A percentile compares a stretch with the other conserved stretches of the same genome.
Conservation (phyloP, 371 early-diverging fungal genomes). For the Nematocida major region DNA sequence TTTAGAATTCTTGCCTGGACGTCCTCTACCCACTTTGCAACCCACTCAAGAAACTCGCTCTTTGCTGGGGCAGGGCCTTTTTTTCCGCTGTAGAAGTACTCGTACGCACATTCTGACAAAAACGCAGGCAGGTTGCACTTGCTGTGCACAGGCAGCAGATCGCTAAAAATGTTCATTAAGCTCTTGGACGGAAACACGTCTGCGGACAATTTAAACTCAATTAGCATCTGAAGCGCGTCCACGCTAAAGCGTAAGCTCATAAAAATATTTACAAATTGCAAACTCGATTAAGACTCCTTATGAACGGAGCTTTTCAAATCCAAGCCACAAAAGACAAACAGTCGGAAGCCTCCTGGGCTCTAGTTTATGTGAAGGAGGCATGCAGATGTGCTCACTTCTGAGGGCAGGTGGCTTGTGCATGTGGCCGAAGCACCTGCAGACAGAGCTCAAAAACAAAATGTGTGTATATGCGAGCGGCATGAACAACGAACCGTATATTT, state of each 20-base stretch:
- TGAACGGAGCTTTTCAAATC: no score
- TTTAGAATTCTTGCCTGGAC: background rate
- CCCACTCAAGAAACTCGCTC: constrained; percentile 14
- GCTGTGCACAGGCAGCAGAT: constrained; percentile 8
- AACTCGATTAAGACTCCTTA: no score
- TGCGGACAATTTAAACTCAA: constrained; percentile 22
- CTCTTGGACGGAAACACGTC: constrained; percentile 10
- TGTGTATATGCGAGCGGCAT: no score
- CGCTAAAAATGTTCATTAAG: background rate
- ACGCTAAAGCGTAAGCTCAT: constrained; percentile 37
- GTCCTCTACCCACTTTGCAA: background rate
- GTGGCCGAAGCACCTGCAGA: no score
- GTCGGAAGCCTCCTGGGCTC: no score
- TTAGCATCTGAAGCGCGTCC: constrained; percentile 12
- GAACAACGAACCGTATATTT: no score
- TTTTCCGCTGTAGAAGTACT: constrained; percentile 37
- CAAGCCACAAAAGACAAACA: no score
- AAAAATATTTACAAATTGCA: constrained; percentile 31
- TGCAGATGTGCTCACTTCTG: no score
- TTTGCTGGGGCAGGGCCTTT: background rate
- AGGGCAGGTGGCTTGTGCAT: no score
- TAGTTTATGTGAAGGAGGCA: no score
- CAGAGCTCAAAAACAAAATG: no score
- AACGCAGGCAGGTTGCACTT: background rate
- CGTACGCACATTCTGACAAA: constrained; percentile 8